Evolutionary conservation across 257 asterid genomes (phyloP).

Genomic region (Solanum pimpinellifolium): DNA sequence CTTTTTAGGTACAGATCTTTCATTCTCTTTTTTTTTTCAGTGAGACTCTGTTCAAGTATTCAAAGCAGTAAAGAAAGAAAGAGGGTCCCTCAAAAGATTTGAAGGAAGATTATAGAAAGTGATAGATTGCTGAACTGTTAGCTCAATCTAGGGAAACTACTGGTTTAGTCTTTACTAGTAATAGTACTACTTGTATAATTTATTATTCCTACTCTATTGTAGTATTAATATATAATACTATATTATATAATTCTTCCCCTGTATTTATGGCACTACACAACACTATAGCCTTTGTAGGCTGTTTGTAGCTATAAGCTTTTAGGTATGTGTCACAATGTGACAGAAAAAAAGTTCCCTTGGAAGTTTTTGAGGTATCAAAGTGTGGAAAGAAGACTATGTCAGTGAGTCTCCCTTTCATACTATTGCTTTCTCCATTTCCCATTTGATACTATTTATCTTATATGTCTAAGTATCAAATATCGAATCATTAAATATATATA

Average conservation of each 20-base stretch:
- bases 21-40: not conserved
- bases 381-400: not conserved
- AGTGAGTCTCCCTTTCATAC: not conserved
- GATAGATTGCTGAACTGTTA: too few species aligned
- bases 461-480: too few species aligned
- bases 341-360: not conserved
- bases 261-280: not conserved
- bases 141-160: not conserved
- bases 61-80: not conserved
- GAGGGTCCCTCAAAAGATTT: not conserved
- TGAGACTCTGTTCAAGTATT: not conserved
- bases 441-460: not conserved
- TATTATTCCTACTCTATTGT: not conserved
- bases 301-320: not conserved
- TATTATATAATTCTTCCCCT: not conserved
- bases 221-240: not conserved
- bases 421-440: not conserved
- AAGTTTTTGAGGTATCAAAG: not conserved
- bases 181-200: not conserved
- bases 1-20: constrained; percentile 22
- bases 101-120: too few species aligned
- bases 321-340: not conserved
- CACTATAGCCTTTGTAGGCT: not conserved
- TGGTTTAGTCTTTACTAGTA: not conserved
- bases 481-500: too few species aligned